phyloP scores from a whole-genome alignment of 257 asterid genomes.

The Hygrophila difformis region DNA sequence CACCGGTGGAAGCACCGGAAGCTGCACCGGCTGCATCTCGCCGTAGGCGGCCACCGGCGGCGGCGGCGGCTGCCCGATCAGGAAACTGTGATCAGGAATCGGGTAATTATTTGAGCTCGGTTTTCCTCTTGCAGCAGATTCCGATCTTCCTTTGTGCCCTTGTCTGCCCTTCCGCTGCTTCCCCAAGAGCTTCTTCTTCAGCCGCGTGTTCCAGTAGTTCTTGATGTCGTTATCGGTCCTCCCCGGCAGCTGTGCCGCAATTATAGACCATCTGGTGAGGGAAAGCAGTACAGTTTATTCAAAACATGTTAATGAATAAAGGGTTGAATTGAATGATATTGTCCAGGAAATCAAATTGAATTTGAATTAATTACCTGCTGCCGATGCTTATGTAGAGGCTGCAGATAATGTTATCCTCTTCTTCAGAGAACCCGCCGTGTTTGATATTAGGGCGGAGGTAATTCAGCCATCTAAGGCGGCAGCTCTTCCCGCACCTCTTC shows the following conservation, averaged over 20 bases:
- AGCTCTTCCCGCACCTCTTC: slow-evolving; percentile 76
- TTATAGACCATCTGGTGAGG: slow-evolving; percentile 62
- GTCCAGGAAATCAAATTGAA: too few species aligned
- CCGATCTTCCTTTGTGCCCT: slow-evolving; percentile 11
- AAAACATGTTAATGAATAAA: too few species aligned
- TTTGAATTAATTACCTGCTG: slow-evolving; percentile 51
- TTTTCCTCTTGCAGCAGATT: slow-evolving; percentile 11
- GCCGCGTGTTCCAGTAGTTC: slow-evolving; percentile 79
- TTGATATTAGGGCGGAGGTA: slow-evolving; percentile 71
- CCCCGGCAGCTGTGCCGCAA: slow-evolving; percentile 79
- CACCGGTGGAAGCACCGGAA: slow-evolving; percentile 25
- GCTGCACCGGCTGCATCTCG: background rate
- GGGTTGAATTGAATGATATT: too few species aligned
- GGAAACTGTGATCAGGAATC: background rate
- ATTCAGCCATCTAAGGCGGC: slow-evolving; percentile 71
- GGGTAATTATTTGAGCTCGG: slow-evolving; percentile 6
- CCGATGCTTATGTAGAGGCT: slow-evolving; percentile 77
- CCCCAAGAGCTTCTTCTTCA: slow-evolving; percentile 64
- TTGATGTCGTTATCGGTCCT: slow-evolving; percentile 80
- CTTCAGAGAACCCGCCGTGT: slow-evolving; percentile 74
- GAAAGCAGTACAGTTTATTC: too few species aligned
- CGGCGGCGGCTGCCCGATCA: background rate
- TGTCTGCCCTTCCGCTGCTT: slow-evolving; percentile 50
- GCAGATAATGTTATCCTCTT: slow-evolving; percentile 72
- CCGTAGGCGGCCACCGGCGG: slow-evolving; percentile 9